Evolutionary conservation across 495 filamentous ascomycete species (phyloP).

Genomic region (Trichoderma erinaceum): DNA sequence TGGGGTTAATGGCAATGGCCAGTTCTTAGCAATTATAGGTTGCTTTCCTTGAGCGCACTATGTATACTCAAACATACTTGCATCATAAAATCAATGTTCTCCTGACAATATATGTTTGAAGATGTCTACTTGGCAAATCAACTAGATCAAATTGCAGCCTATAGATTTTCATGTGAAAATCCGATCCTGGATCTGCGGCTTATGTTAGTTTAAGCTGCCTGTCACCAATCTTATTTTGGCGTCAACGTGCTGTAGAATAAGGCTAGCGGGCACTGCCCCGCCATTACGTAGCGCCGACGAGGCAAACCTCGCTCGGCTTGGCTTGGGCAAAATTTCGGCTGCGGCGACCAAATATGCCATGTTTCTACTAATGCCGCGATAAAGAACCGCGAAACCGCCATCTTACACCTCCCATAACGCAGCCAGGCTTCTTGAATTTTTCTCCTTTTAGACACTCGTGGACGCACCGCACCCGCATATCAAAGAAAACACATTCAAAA

Average conservation of each 20-base stretch:
- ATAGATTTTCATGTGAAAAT: background rate
- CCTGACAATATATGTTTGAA: no score
- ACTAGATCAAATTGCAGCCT: no score
- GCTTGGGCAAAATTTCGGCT: conserved; percentile 13
- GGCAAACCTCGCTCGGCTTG: background rate
- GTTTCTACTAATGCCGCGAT: background rate
- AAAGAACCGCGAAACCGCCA: background rate
- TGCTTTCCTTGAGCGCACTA: no score
- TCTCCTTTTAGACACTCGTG: background rate
- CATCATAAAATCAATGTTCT: no score
- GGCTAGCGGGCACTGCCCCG: conserved; percentile 9
- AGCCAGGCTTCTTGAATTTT: background rate
- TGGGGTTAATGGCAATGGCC: no score
- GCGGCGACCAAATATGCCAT: conserved; percentile 3
- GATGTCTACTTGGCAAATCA: no score
- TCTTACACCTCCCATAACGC: conserved; percentile 9
- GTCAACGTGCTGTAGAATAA: background rate
- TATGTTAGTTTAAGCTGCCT: no score
- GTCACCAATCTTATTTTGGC: background rate
- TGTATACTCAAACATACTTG: no score
- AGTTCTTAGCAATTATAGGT: no score
- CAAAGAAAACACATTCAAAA: conserved; percentile 25
- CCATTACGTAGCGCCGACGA: conserved; percentile 12
- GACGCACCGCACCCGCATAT: background rate
- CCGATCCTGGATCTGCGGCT: no score